Percentiles rank a stretch among this genome's conserved stretches.
Evolutionary conservation across 2,329 filamentous ascomycete genomes (phyloP).

Genomic region (Microcyclospora tardicrescens): DNA sequence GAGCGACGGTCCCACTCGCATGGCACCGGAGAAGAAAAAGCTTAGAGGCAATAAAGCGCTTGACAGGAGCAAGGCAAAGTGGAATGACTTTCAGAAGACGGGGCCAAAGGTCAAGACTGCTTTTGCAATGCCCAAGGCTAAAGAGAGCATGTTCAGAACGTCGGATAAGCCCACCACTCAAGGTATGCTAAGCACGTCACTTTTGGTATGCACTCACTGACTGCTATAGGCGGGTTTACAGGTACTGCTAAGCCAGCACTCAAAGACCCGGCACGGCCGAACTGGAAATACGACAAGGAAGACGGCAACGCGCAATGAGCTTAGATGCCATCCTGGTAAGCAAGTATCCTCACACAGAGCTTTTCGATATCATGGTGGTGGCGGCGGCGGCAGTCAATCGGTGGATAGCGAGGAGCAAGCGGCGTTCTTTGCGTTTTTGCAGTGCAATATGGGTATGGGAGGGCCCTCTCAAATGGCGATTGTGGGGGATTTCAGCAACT

Average conservation of each 20-base stretch:
- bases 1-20: conserved; percentile 39
- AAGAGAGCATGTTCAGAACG: conserved; percentile 37
- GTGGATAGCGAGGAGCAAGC: too few relatives aligned
- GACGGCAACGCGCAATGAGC: conserved; percentile 6
- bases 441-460: too few relatives aligned
- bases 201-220: conserved; percentile 14
- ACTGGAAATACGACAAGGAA: conserved; percentile 14
- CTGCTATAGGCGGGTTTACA: conserved; percentile 69
- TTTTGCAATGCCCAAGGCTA: conserved; percentile 10
- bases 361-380: not conserved
- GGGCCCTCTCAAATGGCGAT: too few relatives aligned
- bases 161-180: conserved; percentile 73
- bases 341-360: not conserved
- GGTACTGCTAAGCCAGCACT: conserved; percentile 93
- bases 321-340: not conserved
- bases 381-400: too few relatives aligned
- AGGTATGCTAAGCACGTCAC: conserved; percentile 45
- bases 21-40: conserved; percentile 48
- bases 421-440: too few relatives aligned
- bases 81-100: conserved; percentile 84
- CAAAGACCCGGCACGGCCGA: conserved; percentile 48
- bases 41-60: conserved; percentile 86
- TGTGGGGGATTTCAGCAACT: too few relatives aligned
- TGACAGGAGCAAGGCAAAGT: conserved; percentile 81
- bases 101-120: conserved; percentile 25